Base-by-base conservation (phyloP, 108 stramenopile species). In the Aurantiochytrium sp. region DNA sequence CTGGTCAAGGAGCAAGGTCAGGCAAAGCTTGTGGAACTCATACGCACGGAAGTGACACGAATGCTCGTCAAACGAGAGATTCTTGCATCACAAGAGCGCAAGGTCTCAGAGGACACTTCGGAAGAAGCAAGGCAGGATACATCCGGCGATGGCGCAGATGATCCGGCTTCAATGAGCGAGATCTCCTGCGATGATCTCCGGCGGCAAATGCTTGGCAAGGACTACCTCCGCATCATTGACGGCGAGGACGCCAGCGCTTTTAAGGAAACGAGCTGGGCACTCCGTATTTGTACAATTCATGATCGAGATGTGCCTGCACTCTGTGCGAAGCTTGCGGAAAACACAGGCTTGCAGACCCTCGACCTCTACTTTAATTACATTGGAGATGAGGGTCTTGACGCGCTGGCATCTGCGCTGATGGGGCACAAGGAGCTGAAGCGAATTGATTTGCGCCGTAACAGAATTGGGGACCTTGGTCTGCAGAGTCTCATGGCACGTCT, bases 351-450 rank as follows among this genome's bases (percentile, higher is more conserved):
- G 1, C n/a, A 83, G 51, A 21, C 49, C 10, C 49, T 83, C 43
- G 76, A 83, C 51, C 23, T 83, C 0, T 83, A 83, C 76, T 83
- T 83, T 35, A 83, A 83, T 35, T 83, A 83, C 1, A 83, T 83
- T 53, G 51, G 76, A 6, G 76, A 83, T 3, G 51, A 21, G n/a
- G 76, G 76, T 18, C 8, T 83, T 21, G 76, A 21, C 6, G 16
- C n/a, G 6, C 76, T 83, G 19, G 76, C 76, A 12, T 2, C 19
- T 12, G 76, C 76, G 19, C 45, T 83, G 43, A 53, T 12, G 0
- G 49, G 4, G 12, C 51, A 47, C 25, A 12, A 12, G 10, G 23
- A 83, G n/a, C 45, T 83, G 76, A 23, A 83, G 76, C 45, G 49
- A 6, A 53, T 83, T 0, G 51, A 53, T 28, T 23, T 83, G 76